phyloP scores from a whole-genome alignment of 192 early-diverging fungal genomes.

The Entomortierella beljakovae region DNA sequence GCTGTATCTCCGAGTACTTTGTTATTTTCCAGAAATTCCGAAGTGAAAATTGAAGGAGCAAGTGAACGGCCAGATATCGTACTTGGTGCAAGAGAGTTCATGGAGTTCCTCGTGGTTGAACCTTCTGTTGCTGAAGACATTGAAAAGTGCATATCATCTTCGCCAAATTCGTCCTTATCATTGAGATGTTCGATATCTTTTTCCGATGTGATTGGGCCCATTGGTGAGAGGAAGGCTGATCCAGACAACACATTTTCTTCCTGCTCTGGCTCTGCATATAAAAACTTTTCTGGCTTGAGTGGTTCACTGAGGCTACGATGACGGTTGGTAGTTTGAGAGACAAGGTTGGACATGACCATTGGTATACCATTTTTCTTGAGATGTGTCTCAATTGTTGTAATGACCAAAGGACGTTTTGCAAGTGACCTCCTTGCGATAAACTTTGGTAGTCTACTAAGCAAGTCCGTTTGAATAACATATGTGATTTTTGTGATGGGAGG shows the following conservation, averaged over 20 bases:
- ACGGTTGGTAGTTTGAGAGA: constrained; percentile 38
- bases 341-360: constrained; percentile 50
- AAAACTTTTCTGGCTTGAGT: constrained; percentile 28
- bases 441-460: constrained; percentile 67
- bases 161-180: constrained; percentile 24
- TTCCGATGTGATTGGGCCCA: constrained; percentile 16
- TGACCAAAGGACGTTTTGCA: constrained; percentile 60
- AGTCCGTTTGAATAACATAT: constrained; percentile 64
- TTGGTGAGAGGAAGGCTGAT: constrained; percentile 36
- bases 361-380: constrained; percentile 61
- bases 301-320: constrained; percentile 50
- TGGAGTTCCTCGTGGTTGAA: not conserved
- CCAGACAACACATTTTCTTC: constrained; percentile 29
- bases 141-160: constrained; percentile 15
- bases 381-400: constrained; percentile 63
- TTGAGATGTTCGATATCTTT: constrained; percentile 13
- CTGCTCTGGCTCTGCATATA: constrained; percentile 16
- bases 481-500: constrained; percentile 64
- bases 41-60: constrained; percentile 35
- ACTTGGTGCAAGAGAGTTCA: constrained; percentile 29
- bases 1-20: constrained; percentile 29
- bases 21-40: constrained; percentile 44
- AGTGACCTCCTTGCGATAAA: constrained; percentile 65
- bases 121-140: not conserved
- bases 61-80: constrained; percentile 15